Evolutionary conservation across 345 rosid genomes (phyloP).

Genomic region (sweet orange (Citrus sinensis)): DNA sequence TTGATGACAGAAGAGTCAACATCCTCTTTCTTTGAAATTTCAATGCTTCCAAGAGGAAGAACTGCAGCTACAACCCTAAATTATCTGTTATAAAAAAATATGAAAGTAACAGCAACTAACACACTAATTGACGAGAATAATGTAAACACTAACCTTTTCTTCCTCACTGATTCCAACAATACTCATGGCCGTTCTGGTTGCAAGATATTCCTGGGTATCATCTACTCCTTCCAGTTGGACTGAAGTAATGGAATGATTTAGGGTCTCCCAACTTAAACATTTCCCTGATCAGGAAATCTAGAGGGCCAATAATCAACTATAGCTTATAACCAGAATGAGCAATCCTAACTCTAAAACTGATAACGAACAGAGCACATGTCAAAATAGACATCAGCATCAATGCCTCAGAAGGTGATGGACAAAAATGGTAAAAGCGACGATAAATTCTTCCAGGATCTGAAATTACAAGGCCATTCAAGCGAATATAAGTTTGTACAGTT

Average conservation of each 20-base stretch:
- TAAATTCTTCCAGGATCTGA: constrained; percentile 96
- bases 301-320: constrained; percentile 11
- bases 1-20: constrained; percentile 86
- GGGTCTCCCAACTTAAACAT: constrained; percentile 75
- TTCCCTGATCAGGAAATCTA: constrained; percentile 61
- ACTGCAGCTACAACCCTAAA: constrained; percentile 62
- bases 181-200: constrained; percentile 99
- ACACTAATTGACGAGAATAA: constrained; percentile 13
- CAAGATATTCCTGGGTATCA: constrained; percentile 88
- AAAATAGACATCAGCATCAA: constrained; percentile 13
- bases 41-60: constrained; percentile 88
- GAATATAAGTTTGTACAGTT: constrained; percentile 90
- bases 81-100: constrained; percentile 12
- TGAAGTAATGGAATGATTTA: constrained; percentile 79
- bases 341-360: not conserved
- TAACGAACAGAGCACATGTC: constrained; percentile 8
- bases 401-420: constrained; percentile 97
- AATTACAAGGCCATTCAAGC: constrained; percentile 92
- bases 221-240: constrained; percentile 87
- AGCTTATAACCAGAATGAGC: constrained; percentile 10
- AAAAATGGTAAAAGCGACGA: constrained; percentile 90
- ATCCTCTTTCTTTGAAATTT: constrained; percentile 86
- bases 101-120: constrained; percentile 13
- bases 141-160: constrained; percentile 67
- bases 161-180: constrained; percentile 95